Base-by-base conservation (phyloP, 2,329 filamentous ascomycete genomes). In the Hymenoscyphus linearis region DNA sequence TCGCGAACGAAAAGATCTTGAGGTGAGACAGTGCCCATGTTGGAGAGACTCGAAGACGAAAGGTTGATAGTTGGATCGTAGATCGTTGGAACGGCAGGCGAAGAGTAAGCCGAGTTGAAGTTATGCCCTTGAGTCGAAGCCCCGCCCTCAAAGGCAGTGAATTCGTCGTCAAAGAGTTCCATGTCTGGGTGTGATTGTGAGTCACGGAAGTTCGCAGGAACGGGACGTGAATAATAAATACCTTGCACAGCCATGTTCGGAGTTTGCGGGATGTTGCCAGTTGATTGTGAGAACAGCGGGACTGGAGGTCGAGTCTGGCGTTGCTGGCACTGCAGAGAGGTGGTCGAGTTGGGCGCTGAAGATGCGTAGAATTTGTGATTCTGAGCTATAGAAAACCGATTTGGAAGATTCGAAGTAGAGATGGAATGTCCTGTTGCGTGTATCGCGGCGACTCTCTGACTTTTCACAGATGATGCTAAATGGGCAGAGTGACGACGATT, bases 21-120 rank as follows among this genome's bases (percentile, higher is more conserved):
- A 22, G 92, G 92, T 64, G 92, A 96, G 64, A 96, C 84, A 50
- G 92, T 96, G 69, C 82, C 84, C 72, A 85, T 72, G 72, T 85
- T 82, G 71, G 76, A 75, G 58, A 80, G 79, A 74, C 79, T 81
- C 44, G 76, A 76, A 1, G 69, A 67, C 52, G 68, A 69, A 18
- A 67, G 50, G 60, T 70, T 70, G 60, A 65, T 79, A 62, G 70
- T 75, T 67, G 81, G 73, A 68, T 85, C 84, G 74, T 83, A 83
- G 56, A 77, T 76, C 36, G 75, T 76, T 54, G 77, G 73, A 55
- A 72, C 67, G 52, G 69, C 71, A 26, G 71, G 71, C 10, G 71
- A 72, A 63, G 67, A 70, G 60, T 68, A 73, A 34, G 68, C 65
- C 58, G 70, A 70, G 27, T 50, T 12, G 59, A 31, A 54, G 60